Base-by-base conservation (phyloP, 2,329 filamentous ascomycete genomes). In the Dryadomyces quercus-mongolicae region DNA sequence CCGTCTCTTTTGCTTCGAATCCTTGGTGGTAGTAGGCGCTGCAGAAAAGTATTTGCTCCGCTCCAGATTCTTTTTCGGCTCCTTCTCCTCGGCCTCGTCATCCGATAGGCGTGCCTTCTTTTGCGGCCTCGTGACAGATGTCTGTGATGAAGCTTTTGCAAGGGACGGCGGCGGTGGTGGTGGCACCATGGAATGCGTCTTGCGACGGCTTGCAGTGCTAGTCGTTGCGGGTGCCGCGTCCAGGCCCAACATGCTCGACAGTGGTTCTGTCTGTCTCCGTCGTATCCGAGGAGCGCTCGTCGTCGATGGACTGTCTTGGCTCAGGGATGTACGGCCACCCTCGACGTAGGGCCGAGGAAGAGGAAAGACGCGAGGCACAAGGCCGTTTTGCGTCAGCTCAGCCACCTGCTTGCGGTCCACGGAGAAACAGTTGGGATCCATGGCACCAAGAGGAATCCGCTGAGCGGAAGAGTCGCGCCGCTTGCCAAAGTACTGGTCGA, bases 391-490 rank as follows among this genome's bases (percentile, higher is more conserved):
- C 0, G 76, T 77, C 54, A 78, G 66, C 53, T 68, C 68, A n/a
- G 73, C 68, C 56, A 77, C 67, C 57, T 71, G 68, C 31, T 74
- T 64, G 15, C 72, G 68, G 55, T 82, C 74, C 13, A 80, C 69
- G 15, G 72, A 67, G 60, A 82, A 82, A 62, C 77, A 81, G 57
- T 82, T 82, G 43, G 75, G 69, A 52, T 82, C 78, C 79, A 82
- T 82, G 61, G 80, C 77, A n/a, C 74, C 79, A 61, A 82, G 74
- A 0, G 79, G 76, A 55, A 81, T 75, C 2, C 79, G 74, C 16
- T 55, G 51, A 4, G 50, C 16, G 1, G 57, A 36, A 5, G 58
- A 55, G 38, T 66, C 65, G 53, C 71, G 66, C 21, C 69, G 68
- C 55, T 74, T 74, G 64, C 73, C 74, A 65, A 81, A 80, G 61